phyloP scores from a whole-genome alignment of 1,284 basidiomycete species.

The Ustilago vetiveriae region DNA sequence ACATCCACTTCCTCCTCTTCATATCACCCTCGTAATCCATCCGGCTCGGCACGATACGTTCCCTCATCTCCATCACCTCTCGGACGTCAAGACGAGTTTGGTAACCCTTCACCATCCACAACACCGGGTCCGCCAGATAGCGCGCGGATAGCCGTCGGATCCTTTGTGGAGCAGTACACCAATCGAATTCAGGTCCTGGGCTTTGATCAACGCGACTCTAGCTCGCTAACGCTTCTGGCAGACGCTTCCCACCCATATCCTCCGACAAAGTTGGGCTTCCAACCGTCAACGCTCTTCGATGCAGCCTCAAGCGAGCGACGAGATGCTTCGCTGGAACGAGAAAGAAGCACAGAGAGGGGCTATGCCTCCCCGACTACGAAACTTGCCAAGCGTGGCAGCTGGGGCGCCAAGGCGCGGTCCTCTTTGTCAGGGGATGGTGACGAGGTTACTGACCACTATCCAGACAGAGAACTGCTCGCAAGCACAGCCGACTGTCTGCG shows the following conservation, averaged over 20 bases:
- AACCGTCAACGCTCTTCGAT: slow-evolving; percentile 58
- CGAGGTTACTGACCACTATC: slow-evolving; percentile 47
- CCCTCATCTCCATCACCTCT: slow-evolving; percentile 49
- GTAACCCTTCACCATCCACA: slow-evolving; percentile 17
- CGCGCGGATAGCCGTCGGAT: slow-evolving; percentile 61
- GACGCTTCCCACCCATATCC: slow-evolving; percentile 65
- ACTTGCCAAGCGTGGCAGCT: slow-evolving; percentile 49
- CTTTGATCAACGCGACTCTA: slow-evolving; percentile 40
- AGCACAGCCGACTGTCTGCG: slow-evolving; percentile 65
- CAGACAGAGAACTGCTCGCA: slow-evolving; percentile 63
- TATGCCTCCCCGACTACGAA: slow-evolving; percentile 53
- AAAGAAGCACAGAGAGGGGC: slow-evolving; percentile 34
- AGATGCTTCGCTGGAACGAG: slow-evolving; percentile 32
- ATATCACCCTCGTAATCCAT: slow-evolving; percentile 39
- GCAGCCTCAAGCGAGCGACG: slow-evolving; percentile 38
- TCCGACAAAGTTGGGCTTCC: slow-evolving; percentile 63
- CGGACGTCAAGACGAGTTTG: slow-evolving; percentile 34
- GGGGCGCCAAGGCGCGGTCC: slow-evolving; percentile 43
- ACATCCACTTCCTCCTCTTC: slow-evolving; percentile 38
- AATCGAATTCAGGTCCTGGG: slow-evolving; percentile 66
- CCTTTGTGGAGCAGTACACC: slow-evolving; percentile 63
- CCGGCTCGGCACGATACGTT: slow-evolving; percentile 38
- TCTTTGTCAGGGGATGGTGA: slow-evolving; percentile 15
- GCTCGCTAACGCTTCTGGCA: slow-evolving; percentile 53
- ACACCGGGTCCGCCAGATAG: slow-evolving; percentile 45